phyloP scores from a whole-genome alignment of 2,329 filamentous ascomycete genomes.

The Exophiala aquamarina region DNA sequence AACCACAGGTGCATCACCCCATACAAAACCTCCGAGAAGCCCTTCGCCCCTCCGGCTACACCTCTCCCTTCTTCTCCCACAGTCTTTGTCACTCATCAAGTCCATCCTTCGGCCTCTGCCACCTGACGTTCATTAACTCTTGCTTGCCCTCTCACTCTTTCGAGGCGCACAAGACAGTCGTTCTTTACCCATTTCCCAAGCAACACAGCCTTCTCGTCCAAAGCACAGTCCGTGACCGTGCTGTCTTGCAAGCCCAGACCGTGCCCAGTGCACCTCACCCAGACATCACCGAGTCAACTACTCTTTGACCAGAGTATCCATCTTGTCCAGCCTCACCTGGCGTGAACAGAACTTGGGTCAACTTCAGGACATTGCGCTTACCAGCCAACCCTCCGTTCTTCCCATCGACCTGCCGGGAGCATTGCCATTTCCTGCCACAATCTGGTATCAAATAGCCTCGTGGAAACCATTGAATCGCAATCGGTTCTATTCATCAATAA shows the following conservation, averaged over 20 bases:
- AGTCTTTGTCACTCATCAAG: slow-evolving; percentile 7
- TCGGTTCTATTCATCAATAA: background rate
- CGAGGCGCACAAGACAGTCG: slow-evolving; percentile 19
- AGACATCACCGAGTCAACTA: background rate
- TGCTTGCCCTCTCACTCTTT: slow-evolving; percentile 22
- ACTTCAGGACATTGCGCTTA: slow-evolving; percentile 15
- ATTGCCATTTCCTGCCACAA: slow-evolving; percentile 15
- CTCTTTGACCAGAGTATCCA: slow-evolving; percentile 23
- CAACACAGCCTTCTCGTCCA: slow-evolving; percentile 1
- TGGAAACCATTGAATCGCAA: slow-evolving; percentile 5
- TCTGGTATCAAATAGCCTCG: slow-evolving; percentile 18
- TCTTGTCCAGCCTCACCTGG: slow-evolving; percentile 21
- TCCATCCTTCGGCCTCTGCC: slow-evolving; percentile 18
- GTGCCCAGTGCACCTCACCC: slow-evolving; percentile 4
- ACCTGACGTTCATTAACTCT: slow-evolving; percentile 15
- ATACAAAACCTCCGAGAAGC: slow-evolving; percentile 6
- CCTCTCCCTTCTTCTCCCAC: slow-evolving; percentile 4
- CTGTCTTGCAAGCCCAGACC: slow-evolving; percentile 13
- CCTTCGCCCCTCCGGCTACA: slow-evolving; percentile 10
- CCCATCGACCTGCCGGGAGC: slow-evolving; percentile 15
- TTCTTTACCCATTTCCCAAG: slow-evolving; percentile 14
- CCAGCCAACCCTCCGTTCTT: slow-evolving; percentile 7
- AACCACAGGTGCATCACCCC: background rate
- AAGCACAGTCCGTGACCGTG: slow-evolving; percentile 25
- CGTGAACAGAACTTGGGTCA: slow-evolving; percentile 20